Evolutionary conservation across 176 grass and related monocot genomes (phyloP), one percentile per base, ranked within the genome.

Genomic region (Bolboschoenus planiculmis): DNA sequence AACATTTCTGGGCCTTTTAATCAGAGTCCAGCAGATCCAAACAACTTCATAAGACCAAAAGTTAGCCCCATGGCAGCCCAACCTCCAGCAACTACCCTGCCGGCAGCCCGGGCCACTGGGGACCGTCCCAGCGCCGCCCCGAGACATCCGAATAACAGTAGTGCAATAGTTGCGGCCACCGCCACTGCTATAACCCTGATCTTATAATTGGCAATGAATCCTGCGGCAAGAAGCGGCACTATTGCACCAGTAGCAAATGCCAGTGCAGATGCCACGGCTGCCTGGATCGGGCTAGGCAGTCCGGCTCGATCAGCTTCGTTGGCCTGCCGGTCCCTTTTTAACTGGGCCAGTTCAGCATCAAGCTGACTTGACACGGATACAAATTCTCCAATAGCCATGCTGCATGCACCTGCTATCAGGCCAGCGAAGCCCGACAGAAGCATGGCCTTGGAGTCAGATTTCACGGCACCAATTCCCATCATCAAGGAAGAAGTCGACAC

Each of bases 401-500:
- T 89, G 84, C 84, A 89, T 4, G 87, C 87, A 10, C 87, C 84
- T 7, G 79, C 83, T 77, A 96, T 48, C 30, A 89, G 88, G n/a
- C 80, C 90, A 0, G 90, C 90, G 2, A 89, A 53, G 56, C 93
- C 93, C 0, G 93, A 87, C 3, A 92, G 46, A 42, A 90, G 13
- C 50, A 85, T 89, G 2, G 84, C 79, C 26, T 54, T 85, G 34
- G 84, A 57, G 26, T 89, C 86, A 4, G 39, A 66, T 71, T 88
- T 88, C 11, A 91, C 93, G 0, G 90, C 90, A 62, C 88, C 88
- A 29, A 93, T 39, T 35, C 88, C 89, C 43, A 93, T 86, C 85
- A 97, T 97, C 46, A 93, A 72, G 57, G 93, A 84, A 0, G 90
- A 60, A 15, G 88, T 91, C 5, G 90, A 91, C 79, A 92, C 80